Percentiles rank a stretch among this genome's conserved stretches.
phyloP scores from a whole-genome alignment of 495 filamentous ascomycete species.

The Tuber melanosporum region DNA sequence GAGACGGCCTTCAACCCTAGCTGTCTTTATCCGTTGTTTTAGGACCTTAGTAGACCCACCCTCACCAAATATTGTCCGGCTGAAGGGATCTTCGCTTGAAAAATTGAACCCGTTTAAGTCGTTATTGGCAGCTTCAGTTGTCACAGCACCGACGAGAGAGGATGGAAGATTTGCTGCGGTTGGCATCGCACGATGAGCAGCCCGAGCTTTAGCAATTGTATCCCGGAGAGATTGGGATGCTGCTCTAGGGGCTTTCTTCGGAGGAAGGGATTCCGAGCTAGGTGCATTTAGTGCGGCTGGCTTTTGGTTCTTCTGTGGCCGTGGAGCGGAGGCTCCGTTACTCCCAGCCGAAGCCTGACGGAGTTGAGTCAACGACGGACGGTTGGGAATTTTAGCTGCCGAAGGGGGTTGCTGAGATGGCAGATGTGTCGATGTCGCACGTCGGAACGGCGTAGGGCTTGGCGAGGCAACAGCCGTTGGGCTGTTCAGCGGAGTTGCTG shows the following conservation, averaged over 20 bases:
- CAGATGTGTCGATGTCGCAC: constrained; percentile 24
- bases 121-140: constrained; percentile 44
- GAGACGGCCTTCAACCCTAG: constrained; percentile 71
- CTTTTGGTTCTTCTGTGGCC: constrained; percentile 13
- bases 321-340: constrained; percentile 9
- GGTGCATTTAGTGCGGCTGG: not conserved
- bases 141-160: constrained; percentile 34
- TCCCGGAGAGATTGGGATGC: constrained; percentile 75
- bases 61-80: constrained; percentile 55
- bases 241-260: constrained; percentile 49
- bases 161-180: constrained; percentile 47
- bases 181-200: constrained; percentile 57
- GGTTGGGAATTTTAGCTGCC: constrained; percentile 17
- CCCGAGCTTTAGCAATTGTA: constrained; percentile 89
- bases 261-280: constrained; percentile 35
- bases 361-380: constrained; percentile 18
- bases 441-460: constrained; percentile 28
- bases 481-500: constrained; percentile 21
- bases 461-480: constrained; percentile 17
- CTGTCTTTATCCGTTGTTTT: constrained; percentile 65
- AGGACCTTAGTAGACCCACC: constrained; percentile 56
- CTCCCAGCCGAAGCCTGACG: constrained; percentile 21
- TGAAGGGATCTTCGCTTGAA: constrained; percentile 59
- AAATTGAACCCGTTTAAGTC: constrained; percentile 53
- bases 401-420: constrained; percentile 23